phyloP scores from a whole-genome alignment of 164 flowering plant species.

The Annona cherimola region DNA sequence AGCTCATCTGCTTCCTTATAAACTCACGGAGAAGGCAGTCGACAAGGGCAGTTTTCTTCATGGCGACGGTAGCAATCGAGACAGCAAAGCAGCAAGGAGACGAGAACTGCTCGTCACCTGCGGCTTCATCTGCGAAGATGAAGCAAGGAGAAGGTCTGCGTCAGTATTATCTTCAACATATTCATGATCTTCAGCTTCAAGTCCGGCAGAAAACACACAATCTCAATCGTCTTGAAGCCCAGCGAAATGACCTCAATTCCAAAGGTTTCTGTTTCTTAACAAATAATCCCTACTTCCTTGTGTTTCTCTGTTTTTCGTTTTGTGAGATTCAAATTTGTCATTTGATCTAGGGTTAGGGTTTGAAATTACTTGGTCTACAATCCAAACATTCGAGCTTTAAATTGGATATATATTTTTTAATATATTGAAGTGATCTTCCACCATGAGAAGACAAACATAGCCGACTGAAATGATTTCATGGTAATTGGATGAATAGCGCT shows the following conservation, averaged over 20 bases:
- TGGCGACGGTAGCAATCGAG: background rate
- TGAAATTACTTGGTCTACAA: too few species aligned
- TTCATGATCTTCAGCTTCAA: constrained; percentile 78
- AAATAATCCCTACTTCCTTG: background rate
- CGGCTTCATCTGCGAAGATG: constrained; percentile 8
- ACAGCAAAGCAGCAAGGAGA: background rate
- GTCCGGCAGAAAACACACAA: constrained; percentile 74
- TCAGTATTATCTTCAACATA: constrained; percentile 80
- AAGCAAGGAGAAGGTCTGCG: constrained; percentile 82
- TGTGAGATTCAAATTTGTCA: too few species aligned
- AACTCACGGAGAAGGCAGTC: too few species aligned
- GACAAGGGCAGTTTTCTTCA: background rate
- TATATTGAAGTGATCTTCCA: too few species aligned
- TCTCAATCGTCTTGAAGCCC: constrained; percentile 92
- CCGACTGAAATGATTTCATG: too few species aligned
- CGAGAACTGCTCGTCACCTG: background rate
- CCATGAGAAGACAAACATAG: too few species aligned
- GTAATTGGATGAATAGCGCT: too few species aligned
- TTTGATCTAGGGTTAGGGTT: too few species aligned
- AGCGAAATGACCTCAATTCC: constrained; percentile 91
- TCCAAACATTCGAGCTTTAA: too few species aligned
- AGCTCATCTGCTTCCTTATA: too few species aligned
- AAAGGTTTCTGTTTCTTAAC: constrained; percentile 40
- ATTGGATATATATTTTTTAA: too few species aligned
- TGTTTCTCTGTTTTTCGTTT: too few species aligned